phyloP scores from a whole-genome alignment of 2,329 filamentous ascomycete species.

The Nothopassalora personata region DNA sequence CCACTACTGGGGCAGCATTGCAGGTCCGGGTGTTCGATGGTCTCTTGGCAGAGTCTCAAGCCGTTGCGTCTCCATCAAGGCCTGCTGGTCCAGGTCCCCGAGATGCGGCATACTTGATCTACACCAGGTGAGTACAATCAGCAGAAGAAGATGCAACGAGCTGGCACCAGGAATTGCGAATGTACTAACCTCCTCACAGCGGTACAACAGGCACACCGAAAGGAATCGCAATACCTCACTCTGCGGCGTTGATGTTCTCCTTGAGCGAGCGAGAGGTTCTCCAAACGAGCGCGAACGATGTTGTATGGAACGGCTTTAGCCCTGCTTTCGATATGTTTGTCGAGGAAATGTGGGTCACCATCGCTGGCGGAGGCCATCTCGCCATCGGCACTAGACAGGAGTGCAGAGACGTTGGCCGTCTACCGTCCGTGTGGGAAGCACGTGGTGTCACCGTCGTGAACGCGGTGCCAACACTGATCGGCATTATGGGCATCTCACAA shows the following conservation, averaged over 20 bases:
- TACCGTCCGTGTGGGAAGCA: conserved; percentile 16
- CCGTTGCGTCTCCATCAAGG: neutral
- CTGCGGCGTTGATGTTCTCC: conserved; percentile 17
- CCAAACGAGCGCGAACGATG: conserved; percentile 12
- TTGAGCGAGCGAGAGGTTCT: conserved; percentile 21
- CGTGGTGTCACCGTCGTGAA: conserved; percentile 20
- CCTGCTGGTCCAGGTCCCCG: conserved; percentile 8
- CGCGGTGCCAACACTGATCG: conserved; percentile 22
- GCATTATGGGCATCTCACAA: conserved; percentile 18
- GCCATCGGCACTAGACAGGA: conserved; percentile 20
- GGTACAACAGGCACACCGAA: conserved; percentile 28
- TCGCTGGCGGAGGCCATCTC: conserved; percentile 21
- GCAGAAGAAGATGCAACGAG: too few species aligned
- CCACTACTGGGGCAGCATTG: conserved; percentile 1
- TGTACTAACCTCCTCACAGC: too few species aligned
- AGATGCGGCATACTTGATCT: conserved; percentile 26
- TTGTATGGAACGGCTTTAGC: conserved; percentile 21
- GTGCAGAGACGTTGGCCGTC: conserved; percentile 15
- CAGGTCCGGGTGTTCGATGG: conserved; percentile 11
- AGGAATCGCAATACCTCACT: conserved; percentile 23
- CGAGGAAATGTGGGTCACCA: conserved; percentile 26
- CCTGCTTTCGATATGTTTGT: conserved; percentile 25
- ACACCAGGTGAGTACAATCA: conserved; percentile 16
- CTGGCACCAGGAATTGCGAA: too few species aligned
- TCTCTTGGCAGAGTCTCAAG: neutral